A percentile compares a stretch with the other conserved stretches of the same genome.
phyloP scores from a whole-genome alignment of 106 monocot species.

The Dioscorea zingiberensis region DNA sequence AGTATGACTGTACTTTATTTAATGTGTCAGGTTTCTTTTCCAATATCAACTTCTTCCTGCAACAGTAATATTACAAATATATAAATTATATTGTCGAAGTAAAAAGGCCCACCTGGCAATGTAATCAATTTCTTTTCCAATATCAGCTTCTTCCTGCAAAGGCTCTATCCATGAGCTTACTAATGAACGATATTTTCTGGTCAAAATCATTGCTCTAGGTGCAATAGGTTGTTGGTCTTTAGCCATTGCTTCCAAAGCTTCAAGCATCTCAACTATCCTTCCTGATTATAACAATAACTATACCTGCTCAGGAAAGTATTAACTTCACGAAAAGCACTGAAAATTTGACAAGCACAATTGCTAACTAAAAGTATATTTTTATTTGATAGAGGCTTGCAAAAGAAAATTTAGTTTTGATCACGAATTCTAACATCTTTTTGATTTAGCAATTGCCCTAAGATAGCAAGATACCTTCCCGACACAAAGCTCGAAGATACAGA shows the following conservation, averaged over 20 bases:
- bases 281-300: constrained; percentile 62
- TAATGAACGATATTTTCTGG: constrained; percentile 88
- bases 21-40: too few species aligned
- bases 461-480: constrained; percentile 67
- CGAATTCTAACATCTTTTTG: too few species aligned
- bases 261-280: constrained; percentile 84
- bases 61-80: neutral
- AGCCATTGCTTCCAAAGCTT: constrained; percentile 93
- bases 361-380: too few species aligned
- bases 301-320: constrained; percentile 29
- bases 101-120: constrained; percentile 63
- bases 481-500: constrained; percentile 92
- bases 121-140: constrained; percentile 93
- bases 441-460: too few species aligned
- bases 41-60: too few species aligned
- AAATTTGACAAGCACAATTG: too few species aligned
- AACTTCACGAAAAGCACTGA: constrained; percentile 4
- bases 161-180: constrained; percentile 99
- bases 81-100: neutral
- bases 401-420: too few species aligned
- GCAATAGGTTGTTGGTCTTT: constrained; percentile 76
- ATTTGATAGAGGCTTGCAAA: too few species aligned
- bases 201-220: constrained; percentile 90
- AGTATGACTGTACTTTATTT: too few species aligned
- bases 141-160: constrained; percentile 96